phyloP scores from a whole-genome alignment of 2,329 filamentous ascomycete genomes.

The Penicillium sp. region DNA sequence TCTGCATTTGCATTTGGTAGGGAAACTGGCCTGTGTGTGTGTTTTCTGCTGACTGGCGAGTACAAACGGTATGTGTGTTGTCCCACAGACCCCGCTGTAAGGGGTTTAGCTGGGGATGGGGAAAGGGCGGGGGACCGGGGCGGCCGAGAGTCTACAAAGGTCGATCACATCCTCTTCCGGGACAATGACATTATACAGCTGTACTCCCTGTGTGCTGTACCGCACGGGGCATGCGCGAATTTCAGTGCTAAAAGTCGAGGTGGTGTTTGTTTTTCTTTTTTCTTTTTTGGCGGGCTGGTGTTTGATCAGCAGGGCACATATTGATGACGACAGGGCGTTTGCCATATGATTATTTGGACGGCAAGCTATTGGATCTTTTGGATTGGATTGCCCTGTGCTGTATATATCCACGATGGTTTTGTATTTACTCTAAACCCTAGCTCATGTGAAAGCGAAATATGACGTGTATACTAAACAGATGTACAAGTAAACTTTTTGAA shows the following conservation, averaged over 20 bases:
- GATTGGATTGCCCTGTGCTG: conserved; percentile 3
- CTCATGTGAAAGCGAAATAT: conserved; percentile 4
- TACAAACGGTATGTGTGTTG: conserved; percentile 9
- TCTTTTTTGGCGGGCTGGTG: background rate
- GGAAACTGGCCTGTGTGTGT: conserved; percentile 6
- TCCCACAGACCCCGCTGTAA: conserved; percentile 7
- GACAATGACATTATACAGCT: background rate
- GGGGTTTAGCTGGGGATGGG: conserved; percentile 1
- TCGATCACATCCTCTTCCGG: background rate
- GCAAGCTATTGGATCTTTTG: conserved; percentile 3
- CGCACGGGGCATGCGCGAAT: conserved; percentile 1
- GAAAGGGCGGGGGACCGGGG: conserved; percentile 1
- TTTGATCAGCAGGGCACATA: conserved; percentile 5
- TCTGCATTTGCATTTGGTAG: conserved; percentile 23
- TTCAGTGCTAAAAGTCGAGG: conserved; percentile 1
- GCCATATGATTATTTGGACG: background rate
- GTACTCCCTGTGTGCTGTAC: background rate
- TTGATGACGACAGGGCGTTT: conserved; percentile 14
- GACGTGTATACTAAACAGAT: conserved; percentile 3
- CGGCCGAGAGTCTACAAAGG: background rate
- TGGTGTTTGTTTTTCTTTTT: background rate
- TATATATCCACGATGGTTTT: conserved; percentile 12
- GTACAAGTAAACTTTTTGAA: background rate
- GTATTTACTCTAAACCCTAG: conserved; percentile 5
- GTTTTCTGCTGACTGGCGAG: conserved; percentile 8